A percentile compares a stretch with the other conserved stretches of the same genome.
These are phyloP conservation scores for Rehmannia glutinosa DNA, from an alignment of 257 asterid genomes.

Conservation along the genomic window DNA sequence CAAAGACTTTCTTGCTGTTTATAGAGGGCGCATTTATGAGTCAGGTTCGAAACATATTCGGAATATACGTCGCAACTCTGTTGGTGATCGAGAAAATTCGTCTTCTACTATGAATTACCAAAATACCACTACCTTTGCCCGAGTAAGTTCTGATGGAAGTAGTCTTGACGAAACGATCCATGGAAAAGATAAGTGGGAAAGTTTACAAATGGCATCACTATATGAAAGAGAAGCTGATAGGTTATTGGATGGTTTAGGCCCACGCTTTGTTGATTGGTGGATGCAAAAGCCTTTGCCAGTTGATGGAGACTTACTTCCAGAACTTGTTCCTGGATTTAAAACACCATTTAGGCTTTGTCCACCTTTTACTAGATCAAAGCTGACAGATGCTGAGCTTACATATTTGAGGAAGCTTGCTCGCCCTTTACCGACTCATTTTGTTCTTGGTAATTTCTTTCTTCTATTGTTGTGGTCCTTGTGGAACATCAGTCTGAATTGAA, in stretches of 20 bases:
- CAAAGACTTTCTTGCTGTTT: slow-evolving; percentile 72
- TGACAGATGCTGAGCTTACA: slow-evolving; percentile 75
- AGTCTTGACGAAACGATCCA: slow-evolving; percentile 22
- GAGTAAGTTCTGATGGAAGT: slow-evolving; percentile 24
- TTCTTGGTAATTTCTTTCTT: slow-evolving; percentile 57
- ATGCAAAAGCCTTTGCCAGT: slow-evolving; percentile 86
- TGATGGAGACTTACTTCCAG: slow-evolving; percentile 88
- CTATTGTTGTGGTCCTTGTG: not conserved
- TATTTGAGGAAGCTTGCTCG: slow-evolving; percentile 78
- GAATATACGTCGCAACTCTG: slow-evolving; percentile 17
- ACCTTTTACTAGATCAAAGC: slow-evolving; percentile 63
- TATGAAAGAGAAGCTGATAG: slow-evolving; percentile 83
- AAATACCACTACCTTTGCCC: slow-evolving; percentile 14
- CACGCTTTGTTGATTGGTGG: slow-evolving; percentile 98
- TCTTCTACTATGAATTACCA: slow-evolving; percentile 16
- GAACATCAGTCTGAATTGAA: not conserved
- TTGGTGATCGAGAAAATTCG: slow-evolving; percentile 19
- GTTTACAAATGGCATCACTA: slow-evolving; percentile 38
- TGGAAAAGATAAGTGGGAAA: slow-evolving; percentile 34
- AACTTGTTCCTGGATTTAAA: slow-evolving; percentile 64
- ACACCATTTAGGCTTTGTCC: slow-evolving; percentile 73
- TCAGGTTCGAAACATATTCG: slow-evolving; percentile 14
- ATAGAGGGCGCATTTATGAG: slow-evolving; percentile 54
- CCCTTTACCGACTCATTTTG: slow-evolving; percentile 85
- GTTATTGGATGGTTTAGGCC: slow-evolving; percentile 84